Conservation (phyloP, 2,329 filamentous ascomycete species). For the Phyllachora maydis region DNA sequence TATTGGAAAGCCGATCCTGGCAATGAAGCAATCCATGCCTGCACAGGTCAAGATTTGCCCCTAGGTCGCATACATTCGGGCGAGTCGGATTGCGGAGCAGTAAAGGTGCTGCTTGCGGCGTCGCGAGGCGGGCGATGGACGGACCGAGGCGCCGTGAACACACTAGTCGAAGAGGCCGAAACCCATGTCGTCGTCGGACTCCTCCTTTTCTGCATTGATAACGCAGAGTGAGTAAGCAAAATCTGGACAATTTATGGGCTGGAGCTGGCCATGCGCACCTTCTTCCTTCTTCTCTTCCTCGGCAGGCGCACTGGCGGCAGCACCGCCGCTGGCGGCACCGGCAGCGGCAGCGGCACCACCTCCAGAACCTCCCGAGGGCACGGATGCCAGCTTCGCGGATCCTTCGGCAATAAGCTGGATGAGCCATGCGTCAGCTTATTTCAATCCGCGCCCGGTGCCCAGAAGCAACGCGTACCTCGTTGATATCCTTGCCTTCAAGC, state of each 20-base stretch:
- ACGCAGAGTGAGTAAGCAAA: slow-evolving; percentile 11
- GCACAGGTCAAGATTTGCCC: no score
- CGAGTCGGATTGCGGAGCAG: no score
- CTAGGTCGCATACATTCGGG: no score
- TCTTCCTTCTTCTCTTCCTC: slow-evolving; percentile 60
- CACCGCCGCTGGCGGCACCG: slow-evolving; percentile 44
- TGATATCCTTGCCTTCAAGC: slow-evolving; percentile 82
- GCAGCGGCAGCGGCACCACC: slow-evolving; percentile 47
- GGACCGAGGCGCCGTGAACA: no score
- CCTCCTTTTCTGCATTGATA: slow-evolving; percentile 35
- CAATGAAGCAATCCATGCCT: no score
- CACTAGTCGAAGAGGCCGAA: slow-evolving; percentile 64
- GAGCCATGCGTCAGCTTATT: slow-evolving; percentile 2
- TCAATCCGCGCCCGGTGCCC: background rate
- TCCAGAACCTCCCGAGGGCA: slow-evolving; percentile 76
- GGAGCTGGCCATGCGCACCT: no score
- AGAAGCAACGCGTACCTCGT: slow-evolving; percentile 46
- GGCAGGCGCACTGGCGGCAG: slow-evolving; percentile 40
- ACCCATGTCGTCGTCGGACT: slow-evolving; percentile 59
- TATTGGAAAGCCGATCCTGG: no score
- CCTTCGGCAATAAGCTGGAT: slow-evolving; percentile 76
- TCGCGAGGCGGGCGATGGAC: no score
- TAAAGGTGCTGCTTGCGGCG: no score
- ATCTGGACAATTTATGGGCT: no score
- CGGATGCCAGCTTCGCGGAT: slow-evolving; percentile 85